These are phyloP conservation scores for Flammula alnicola DNA, from an alignment of 1,284 basidiomycete species.

Conservation along the genomic window DNA sequence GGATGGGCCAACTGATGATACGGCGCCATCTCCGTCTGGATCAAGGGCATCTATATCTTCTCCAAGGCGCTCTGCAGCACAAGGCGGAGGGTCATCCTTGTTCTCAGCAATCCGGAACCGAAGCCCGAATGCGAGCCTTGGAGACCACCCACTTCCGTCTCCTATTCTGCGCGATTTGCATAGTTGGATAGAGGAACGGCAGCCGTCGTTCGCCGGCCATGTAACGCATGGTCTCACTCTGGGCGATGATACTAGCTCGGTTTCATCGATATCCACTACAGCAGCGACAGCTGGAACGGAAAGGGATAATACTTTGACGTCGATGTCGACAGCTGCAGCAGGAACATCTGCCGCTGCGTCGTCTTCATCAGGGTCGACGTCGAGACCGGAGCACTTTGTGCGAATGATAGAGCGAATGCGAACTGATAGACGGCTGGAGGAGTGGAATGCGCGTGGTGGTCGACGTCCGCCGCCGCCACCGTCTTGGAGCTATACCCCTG, in stretches of 20 bases:
- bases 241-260: background rate
- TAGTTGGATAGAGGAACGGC: conserved; percentile 26
- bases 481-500: too few species aligned
- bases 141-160: conserved; percentile 27
- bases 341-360: background rate
- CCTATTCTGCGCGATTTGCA: conserved; percentile 28
- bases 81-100: too few species aligned
- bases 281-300: conserved; percentile 7
- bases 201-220: background rate
- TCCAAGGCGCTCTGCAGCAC: too few species aligned
- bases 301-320: background rate
- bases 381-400: background rate
- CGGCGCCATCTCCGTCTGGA: background rate
- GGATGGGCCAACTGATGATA: background rate
- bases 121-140: conserved; percentile 16
- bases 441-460: background rate
- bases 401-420: conserved; percentile 4
- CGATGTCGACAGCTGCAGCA: background rate
- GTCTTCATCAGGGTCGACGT: background rate
- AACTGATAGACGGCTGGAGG: background rate
- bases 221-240: background rate
- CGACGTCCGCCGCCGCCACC: background rate
- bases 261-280: conserved; percentile 5
- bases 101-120: too few species aligned
- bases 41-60: too few species aligned